phyloP scores from a whole-genome alignment of 106 monocot genomes.

The Triglochin maritima region DNA sequence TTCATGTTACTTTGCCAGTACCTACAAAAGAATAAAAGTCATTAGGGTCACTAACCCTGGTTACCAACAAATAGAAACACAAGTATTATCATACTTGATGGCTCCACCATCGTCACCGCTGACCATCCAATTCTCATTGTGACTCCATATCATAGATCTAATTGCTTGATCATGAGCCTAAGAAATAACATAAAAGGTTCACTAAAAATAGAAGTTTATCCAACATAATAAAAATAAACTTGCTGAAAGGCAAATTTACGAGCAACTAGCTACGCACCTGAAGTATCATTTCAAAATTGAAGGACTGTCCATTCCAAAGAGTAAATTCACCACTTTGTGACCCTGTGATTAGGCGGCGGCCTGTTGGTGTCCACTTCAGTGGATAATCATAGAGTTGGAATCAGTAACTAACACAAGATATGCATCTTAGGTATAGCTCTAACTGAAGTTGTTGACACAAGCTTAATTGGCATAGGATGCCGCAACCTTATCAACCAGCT shows the following conservation, averaged over 20 bases:
- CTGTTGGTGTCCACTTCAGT: constrained; percentile 90
- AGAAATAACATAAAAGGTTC: constrained; percentile 1
- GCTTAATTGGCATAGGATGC: too few relatives aligned
- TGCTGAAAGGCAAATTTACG: neutral
- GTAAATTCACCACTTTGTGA: constrained; percentile 99
- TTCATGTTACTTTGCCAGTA: constrained; percentile 99
- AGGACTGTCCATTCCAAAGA: constrained; percentile 99
- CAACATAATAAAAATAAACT: neutral
- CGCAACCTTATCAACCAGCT: too few relatives aligned
- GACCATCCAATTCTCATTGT: constrained; percentile 99
- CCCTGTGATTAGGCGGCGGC: constrained; percentile 94
- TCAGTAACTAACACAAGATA: too few relatives aligned
- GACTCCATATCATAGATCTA: constrained; percentile 97
- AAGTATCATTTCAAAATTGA: constrained; percentile 99
- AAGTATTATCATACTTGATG: constrained; percentile 57
- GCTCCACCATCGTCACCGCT: constrained; percentile 97
- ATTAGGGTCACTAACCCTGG: too few relatives aligned
- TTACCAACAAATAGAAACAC: neutral
- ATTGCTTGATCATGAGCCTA: constrained; percentile 97
- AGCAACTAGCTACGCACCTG: constrained; percentile 40
- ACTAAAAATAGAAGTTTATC: neutral
- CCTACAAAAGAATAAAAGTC: constrained; percentile 12
- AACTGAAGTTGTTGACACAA: too few relatives aligned
- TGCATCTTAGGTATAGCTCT: too few relatives aligned
- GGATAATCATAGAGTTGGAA: neutral